phyloP scores from a whole-genome alignment of 2,329 filamentous ascomycete genomes.

The Thielaviopsis euricoi region DNA sequence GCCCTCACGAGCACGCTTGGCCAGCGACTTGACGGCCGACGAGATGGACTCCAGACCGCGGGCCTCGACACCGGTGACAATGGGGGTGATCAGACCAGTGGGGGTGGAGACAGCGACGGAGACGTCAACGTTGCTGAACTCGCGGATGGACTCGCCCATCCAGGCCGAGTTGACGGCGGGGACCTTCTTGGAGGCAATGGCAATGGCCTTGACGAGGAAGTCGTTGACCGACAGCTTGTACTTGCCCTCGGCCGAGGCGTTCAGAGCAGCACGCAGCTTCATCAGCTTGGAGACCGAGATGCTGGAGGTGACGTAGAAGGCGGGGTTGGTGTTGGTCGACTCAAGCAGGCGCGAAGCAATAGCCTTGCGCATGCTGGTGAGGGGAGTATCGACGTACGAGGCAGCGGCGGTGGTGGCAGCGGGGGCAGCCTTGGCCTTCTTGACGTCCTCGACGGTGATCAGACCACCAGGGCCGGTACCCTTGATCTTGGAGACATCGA shows the following conservation, averaged over 20 bases:
- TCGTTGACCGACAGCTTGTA: conserved; percentile 99
- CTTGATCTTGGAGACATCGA: conserved; percentile 64
- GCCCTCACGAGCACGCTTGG: conserved; percentile 86
- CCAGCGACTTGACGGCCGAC: conserved; percentile 80
- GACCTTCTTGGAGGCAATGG: conserved; percentile 77
- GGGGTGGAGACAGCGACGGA: conserved; percentile 92
- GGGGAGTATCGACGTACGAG: conserved; percentile 67
- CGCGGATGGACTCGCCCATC: conserved; percentile 77
- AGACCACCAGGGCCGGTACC: conserved; percentile 72
- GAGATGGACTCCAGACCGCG: conserved; percentile 85
- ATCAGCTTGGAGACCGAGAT: conserved; percentile 90
- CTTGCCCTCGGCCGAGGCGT: conserved; percentile 72
- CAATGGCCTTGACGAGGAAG: conserved; percentile 95
- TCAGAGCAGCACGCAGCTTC: conserved; percentile 89
- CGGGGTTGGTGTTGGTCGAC: conserved; percentile 85
- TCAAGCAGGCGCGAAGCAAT: conserved; percentile 83
- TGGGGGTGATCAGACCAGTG: conserved; percentile 87
- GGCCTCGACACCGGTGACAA: conserved; percentile 75
- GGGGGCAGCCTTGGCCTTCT: conserved; percentile 56
- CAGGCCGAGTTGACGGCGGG: conserved; percentile 93
- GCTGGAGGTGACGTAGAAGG: conserved; percentile 89
- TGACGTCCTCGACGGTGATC: conserved; percentile 83
- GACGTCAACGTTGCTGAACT: conserved; percentile 86
- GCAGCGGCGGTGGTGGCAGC: conserved; percentile 40
- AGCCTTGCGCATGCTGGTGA: conserved; percentile 91